Percentiles rank a stretch among this genome's conserved stretches.
Conservation (phyloP, 345 rosid species). For the Dovyalis caffra region DNA sequence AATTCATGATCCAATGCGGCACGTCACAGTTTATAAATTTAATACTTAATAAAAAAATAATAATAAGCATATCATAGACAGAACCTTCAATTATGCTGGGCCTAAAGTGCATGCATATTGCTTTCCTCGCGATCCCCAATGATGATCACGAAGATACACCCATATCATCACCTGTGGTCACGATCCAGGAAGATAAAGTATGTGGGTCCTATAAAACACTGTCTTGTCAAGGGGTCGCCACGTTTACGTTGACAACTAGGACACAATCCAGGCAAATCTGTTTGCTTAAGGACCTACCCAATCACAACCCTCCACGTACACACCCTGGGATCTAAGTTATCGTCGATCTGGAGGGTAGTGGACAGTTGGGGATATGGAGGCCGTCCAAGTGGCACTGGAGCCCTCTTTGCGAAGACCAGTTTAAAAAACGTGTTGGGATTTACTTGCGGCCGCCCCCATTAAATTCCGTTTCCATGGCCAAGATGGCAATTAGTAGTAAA, state of each 20-base stretch:
- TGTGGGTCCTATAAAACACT: background rate
- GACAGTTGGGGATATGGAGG: background rate
- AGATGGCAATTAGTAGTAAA: background rate
- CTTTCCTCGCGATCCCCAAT: background rate
- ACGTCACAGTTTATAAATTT: background rate
- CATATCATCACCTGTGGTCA: no score
- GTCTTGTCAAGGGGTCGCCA: background rate
- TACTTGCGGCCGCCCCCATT: constrained; percentile 21
- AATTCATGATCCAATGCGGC: background rate
- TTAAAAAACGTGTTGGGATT: constrained; percentile 21
- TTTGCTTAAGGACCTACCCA: background rate
- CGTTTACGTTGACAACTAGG: constrained; percentile 10
- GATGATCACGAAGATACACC: background rate
- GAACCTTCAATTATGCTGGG: background rate
- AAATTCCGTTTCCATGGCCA: background rate
- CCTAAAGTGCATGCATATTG: background rate
- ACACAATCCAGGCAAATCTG: background rate
- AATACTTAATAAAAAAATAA: no score
- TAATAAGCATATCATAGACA: background rate
- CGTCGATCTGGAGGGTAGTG: background rate
- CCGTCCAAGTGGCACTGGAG: constrained; percentile 8
- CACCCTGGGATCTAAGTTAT: background rate
- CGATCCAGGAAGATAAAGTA: no score
- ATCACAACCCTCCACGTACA: constrained; percentile 1
- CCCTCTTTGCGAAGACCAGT: background rate